phyloP scores from a whole-genome alignment of 2,329 filamentous ascomycete genomes.

The Fusarium protoensiforme region DNA sequence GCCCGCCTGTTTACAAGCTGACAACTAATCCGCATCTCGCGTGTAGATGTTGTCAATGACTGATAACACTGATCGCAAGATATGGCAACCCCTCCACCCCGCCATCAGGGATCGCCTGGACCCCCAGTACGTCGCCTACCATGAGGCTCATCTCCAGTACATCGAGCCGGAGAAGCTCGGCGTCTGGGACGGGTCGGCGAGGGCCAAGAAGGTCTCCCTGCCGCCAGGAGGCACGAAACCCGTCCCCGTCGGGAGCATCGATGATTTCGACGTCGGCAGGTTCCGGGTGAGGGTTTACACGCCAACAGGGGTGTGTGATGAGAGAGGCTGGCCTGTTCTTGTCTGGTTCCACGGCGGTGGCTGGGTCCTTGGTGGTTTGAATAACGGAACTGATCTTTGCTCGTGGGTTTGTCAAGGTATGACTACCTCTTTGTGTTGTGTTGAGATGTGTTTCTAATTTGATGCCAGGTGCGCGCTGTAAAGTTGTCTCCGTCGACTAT shows the following conservation, averaged over 20 bases:
- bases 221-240: conserved; percentile 40
- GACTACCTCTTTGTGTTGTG: background rate
- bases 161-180: conserved; percentile 47
- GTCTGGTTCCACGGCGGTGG: conserved; percentile 55
- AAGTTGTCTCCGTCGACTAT: conserved; percentile 48
- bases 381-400: conserved; percentile 49
- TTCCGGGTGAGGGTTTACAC: conserved; percentile 48
- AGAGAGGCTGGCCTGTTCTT: conserved; percentile 49
- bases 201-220: conserved; percentile 39
- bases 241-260: conserved; percentile 42
- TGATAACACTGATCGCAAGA: conserved; percentile 15
- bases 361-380: conserved; percentile 51
- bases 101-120: conserved; percentile 47
- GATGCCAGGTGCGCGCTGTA: conserved; percentile 37
- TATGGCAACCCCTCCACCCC: conserved; percentile 50
- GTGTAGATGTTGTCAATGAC: background rate
- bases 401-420: conserved; percentile 46
- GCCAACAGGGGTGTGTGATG: conserved; percentile 39
- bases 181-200: conserved; percentile 47
- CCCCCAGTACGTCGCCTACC: conserved; percentile 52
- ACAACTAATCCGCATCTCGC: background rate
- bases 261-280: conserved; percentile 42
- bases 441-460: background rate
- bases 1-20: background rate
- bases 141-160: conserved; percentile 52